phyloP scores from a whole-genome alignment of 495 filamentous ascomycete species.

The Aspergillus carlsbadensis region DNA sequence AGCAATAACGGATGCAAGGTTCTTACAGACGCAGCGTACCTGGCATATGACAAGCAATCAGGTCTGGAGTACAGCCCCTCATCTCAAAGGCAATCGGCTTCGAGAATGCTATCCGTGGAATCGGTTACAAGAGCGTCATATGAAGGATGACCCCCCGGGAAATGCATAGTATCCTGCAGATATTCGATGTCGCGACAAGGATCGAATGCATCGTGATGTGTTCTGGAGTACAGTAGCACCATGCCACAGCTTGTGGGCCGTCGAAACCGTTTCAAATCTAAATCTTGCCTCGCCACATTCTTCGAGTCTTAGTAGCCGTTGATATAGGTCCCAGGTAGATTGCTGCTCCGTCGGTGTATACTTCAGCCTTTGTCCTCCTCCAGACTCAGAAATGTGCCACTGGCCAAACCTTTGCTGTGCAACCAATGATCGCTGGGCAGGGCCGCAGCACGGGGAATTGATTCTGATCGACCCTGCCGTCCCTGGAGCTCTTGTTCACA shows the following conservation, averaged over 20 bases:
- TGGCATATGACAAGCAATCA: conserved; percentile 9
- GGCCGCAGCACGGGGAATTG: conserved; percentile 7
- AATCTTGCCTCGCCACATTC: neutral
- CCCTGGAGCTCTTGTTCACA: conserved; percentile 1
- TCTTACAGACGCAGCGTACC: conserved; percentile 1
- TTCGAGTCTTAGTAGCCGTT: neutral
- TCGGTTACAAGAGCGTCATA: conserved; percentile 5
- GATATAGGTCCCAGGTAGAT: conserved; percentile 8
- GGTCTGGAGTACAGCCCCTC: conserved; percentile 11
- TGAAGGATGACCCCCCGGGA: neutral
- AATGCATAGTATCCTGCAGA: neutral
- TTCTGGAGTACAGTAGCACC: conserved; percentile 7
- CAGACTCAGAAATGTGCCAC: conserved; percentile 7
- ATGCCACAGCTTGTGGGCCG: conserved; percentile 14
- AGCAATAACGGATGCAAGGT: conserved; percentile 7
- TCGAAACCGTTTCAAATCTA: conserved; percentile 15
- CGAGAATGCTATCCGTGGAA: neutral
- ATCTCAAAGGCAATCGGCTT: conserved; percentile 2
- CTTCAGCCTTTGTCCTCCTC: conserved; percentile 1
- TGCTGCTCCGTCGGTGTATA: conserved; percentile 5
- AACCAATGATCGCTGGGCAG: conserved; percentile 6
- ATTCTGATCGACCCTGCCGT: conserved; percentile 14
- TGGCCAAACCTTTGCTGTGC: neutral
- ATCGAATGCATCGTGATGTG: conserved; percentile 6
- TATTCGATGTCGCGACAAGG: conserved; percentile 1